Evolutionary conservation across 2,329 filamentous ascomycete genomes (phyloP), one percentile per base, ranked within the genome.

Genomic region (Epichloe gansuensis): DNA sequence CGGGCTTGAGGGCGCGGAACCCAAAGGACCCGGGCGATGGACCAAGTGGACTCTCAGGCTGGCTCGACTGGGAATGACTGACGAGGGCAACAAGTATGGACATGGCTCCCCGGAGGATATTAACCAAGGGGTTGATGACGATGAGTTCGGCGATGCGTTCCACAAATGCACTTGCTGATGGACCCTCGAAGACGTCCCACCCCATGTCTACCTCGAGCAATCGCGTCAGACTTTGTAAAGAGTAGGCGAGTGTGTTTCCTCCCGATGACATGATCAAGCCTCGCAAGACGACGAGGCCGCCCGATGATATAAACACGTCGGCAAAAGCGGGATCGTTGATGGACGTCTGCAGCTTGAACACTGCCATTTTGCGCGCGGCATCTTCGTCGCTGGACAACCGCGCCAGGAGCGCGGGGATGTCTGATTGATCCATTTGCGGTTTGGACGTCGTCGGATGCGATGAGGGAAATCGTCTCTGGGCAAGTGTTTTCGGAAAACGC

Each of bases 311-410:
- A 72, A 98, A 98, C 61, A 94, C 83, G 68, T 97, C 93, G 63
- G 93, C 93, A 68, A 97, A 97, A 49, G 90, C 86, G 28, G 91
- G 91, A 70, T 98, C 93, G 66, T 91, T 91, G 69, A 98, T 95
- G 57, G 88, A 90, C 58, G 81, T 85, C 71, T 98, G 93, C 59
- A 98, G 82, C 73, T 96, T 96, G 80, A 98, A 98, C 56, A 94
- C 93, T 55, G 93, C 93, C 88, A 97, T 96, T 71, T 98, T 98
- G 64, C 91, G 88, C 60, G 88, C 85, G 53, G 88, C 91, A 75
- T 98, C 93, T 71, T 95, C 81, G 61, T 84, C 79, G 70, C 81
- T 83, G 42, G 78, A 74, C 56, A 85, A 73, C 59, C 81, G 80
- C 71, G 78, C 73, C 60, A 85, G 73, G 60, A 85, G 75, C 66